Evolutionary conservation across 176 grass and related monocot genomes (phyloP), one percentile per base, ranked within the genome.

Genomic region (Oryza rufipogon): DNA sequence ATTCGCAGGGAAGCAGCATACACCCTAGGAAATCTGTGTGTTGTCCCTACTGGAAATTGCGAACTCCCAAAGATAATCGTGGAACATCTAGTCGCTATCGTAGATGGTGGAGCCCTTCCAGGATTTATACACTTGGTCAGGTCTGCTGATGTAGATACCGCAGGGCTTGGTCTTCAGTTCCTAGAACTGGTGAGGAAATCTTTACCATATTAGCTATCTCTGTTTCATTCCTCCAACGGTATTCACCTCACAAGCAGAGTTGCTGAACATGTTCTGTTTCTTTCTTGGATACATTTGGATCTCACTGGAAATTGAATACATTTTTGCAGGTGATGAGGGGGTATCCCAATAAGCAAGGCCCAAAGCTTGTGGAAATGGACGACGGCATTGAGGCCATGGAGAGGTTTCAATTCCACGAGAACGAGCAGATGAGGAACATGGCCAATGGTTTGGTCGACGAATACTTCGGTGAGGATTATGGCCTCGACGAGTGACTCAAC

Each of bases 351-450:
- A 88, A 67, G 8, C 93, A 94, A 77, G 96, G 96, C 47, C 93
- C 89, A 48, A 85, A 85, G 42, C 93, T 98, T 17, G 93, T 98
- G 28, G 96, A 98, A 80, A 76, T 58, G 74, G 89, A 90, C 88
- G 91, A 98, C 3, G 96, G 93, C 66, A 98, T 96, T 4, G 93
- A 95, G 16, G 93, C 93, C 13, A 98, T 96, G 93, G 96, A 98
- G 79, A 93, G 93, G 71, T 98, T 96, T 77, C 96, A 98, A 80
- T 98, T 98, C 85, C 96, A 98, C 47, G 96, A 96, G 88, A 98
- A 98, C 39, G 88, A 93, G 72, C 60, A 87, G 76, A 93, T 98
- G 91, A 93, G 93, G 83, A 95, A 87, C 86, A 92, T 95, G 96
- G 96, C 96, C 73, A 98, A 98, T 33, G 85, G 83, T 15, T 38